Base-by-base conservation (phyloP, 1,284 basidiomycete species). In the Naganishia sp. region DNA sequence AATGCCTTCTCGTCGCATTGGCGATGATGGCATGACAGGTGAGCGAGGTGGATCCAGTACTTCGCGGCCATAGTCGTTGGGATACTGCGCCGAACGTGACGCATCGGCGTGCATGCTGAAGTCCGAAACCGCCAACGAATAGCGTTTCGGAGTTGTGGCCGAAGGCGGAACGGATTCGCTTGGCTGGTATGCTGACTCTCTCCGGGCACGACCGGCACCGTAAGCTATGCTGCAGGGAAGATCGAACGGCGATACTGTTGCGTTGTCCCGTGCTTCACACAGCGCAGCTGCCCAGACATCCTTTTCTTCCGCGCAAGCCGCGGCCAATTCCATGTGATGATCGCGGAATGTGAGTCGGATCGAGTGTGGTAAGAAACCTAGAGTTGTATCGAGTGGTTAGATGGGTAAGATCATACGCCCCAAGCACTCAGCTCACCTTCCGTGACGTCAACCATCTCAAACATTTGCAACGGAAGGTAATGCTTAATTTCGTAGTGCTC, bases 401-500 rank as follows among this genome's bases (percentile, higher is more conserved):
- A 42, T 49, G n/a, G 31, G 25, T 31, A 25, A n/a, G 47, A 23
- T n/a, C 42, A 28, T 57, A 47, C 49, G 67, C 43, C 21, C 58
- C 51, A 46, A 60, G 60, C 68, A 67, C 62, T 63, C 25, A 47
- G 68, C 79, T 86, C 84, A 77, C 88, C 87, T 58, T 87, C 86
- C 47, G 84, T 84, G 17, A 86, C 82, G 70, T 91, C 89, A n/a
- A 84, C 81, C 51, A 92, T 72, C 64, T 88, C 85, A 70, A 90
- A 90, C 35, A 85, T 85, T 58, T 83, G 82, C 49, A 95, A 80
- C 46, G 87, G 85, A 72, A 96, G 88, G 89, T 91, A 96, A 75
- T 94, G 89, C 66, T 84, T 85, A 11, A 90, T 87, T 73, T 94
- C 92, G 74, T 95, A 96, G 28, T 83, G 82, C 76, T 85, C 89